These are phyloP conservation scores for Endoconidiophora laricicola DNA, from an alignment of 2,329 filamentous ascomycete species.

Conservation along the genomic window DNA sequence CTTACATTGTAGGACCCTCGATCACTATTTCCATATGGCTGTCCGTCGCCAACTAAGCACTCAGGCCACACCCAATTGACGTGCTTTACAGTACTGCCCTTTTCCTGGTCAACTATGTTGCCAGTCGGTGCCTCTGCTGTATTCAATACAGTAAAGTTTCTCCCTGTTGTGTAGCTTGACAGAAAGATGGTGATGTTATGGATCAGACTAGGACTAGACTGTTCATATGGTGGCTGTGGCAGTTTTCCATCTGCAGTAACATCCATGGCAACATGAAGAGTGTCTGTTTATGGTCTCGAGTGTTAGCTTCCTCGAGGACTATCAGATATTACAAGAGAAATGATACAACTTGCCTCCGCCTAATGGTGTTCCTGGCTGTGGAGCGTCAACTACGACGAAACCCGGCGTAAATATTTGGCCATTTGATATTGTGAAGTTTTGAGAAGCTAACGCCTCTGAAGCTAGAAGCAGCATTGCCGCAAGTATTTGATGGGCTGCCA, in stretches of 20 bases:
- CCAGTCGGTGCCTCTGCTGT: slow-evolving; percentile 40
- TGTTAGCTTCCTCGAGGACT: slow-evolving; percentile 9
- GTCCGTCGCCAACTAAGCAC: slow-evolving; percentile 46
- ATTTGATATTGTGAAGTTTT: slow-evolving; percentile 39
- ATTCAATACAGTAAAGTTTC: slow-evolving; percentile 54
- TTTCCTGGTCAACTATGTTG: slow-evolving; percentile 46
- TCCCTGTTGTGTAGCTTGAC: slow-evolving; percentile 42
- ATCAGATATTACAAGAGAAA: background rate
- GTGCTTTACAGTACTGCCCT: slow-evolving; percentile 55
- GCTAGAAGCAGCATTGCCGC: slow-evolving; percentile 16
- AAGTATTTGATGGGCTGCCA: background rate
- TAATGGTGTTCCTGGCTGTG: slow-evolving; percentile 46
- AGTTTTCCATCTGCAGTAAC: slow-evolving; percentile 49
- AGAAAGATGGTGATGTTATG: slow-evolving; percentile 51
- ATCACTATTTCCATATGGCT: slow-evolving; percentile 29
- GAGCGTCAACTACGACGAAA: slow-evolving; percentile 48
- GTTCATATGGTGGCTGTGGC: slow-evolving; percentile 29
- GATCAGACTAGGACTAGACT: slow-evolving; percentile 38
- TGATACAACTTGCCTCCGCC: slow-evolving; percentile 36
- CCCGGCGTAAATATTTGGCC: slow-evolving; percentile 56
- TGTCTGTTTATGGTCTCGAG: slow-evolving; percentile 21
- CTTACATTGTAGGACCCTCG: slow-evolving; percentile 47
- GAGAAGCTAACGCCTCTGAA: slow-evolving; percentile 19
- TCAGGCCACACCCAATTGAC: slow-evolving; percentile 57
- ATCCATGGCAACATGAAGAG: slow-evolving; percentile 49